Evolutionary conservation across 495 filamentous ascomycete genomes (phyloP).

Genomic region (Alectoria sarmentosa): DNA sequence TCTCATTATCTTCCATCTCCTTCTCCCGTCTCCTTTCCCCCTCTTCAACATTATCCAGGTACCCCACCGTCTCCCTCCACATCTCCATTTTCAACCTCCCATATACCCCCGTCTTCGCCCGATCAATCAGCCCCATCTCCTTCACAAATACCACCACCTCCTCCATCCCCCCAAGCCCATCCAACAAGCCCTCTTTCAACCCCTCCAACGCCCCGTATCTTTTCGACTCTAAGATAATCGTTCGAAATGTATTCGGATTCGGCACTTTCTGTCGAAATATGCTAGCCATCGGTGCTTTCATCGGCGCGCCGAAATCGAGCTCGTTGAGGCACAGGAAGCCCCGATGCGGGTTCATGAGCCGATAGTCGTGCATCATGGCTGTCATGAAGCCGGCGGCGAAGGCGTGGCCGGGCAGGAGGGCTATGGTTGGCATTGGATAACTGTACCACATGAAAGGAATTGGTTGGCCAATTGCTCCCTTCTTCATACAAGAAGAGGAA

Average conservation of each 20-base stretch:
- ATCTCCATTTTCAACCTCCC: conserved; percentile 64
- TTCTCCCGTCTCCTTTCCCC: conserved; percentile 42
- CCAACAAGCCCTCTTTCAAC: conserved; percentile 57
- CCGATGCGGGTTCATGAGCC: conserved; percentile 58
- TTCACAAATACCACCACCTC: conserved; percentile 50
- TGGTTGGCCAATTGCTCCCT: too few relatives aligned
- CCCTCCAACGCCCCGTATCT: conserved; percentile 55
- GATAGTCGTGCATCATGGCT: conserved; percentile 80
- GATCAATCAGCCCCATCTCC: conserved; percentile 48
- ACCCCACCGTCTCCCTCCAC: conserved; percentile 53
- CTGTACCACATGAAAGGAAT: conserved; percentile 32
- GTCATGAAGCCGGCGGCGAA: conserved; percentile 77
- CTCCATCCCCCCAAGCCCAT: conserved; percentile 56
- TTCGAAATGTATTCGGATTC: conserved; percentile 47
- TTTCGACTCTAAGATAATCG: conserved; percentile 60
- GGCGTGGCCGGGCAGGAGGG: conserved; percentile 70
- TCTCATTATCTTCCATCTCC: conserved; percentile 31
- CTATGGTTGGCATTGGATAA: conserved; percentile 78
- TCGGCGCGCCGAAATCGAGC: conserved; percentile 65
- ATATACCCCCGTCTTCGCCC: conserved; percentile 56
- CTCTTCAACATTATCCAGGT: conserved; percentile 41
- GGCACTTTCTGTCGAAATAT: conserved; percentile 64
- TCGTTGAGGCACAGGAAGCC: conserved; percentile 75
- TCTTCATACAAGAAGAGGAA: too few relatives aligned
- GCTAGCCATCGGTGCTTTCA: conserved; percentile 62